Percentiles rank a stretch among this genome's conserved stretches.
phyloP scores from a whole-genome alignment of 2,329 filamentous ascomycete genomes.

The Aureobasidium lini region DNA sequence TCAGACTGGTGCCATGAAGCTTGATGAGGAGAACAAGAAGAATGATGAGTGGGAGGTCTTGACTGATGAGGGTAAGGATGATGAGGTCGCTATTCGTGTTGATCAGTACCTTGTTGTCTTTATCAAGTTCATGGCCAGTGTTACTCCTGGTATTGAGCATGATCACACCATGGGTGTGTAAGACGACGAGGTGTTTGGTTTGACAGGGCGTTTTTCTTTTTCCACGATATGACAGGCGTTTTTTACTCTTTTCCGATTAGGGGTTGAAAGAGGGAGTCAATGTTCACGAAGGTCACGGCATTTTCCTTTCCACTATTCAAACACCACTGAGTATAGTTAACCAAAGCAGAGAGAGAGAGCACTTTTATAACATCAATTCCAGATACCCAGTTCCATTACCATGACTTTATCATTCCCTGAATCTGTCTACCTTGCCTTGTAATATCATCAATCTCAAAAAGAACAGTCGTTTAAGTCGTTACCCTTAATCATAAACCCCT shows the following conservation, averaged over 20 bases:
- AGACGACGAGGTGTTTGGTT: constrained; percentile 17
- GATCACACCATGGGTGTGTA: constrained; percentile 95
- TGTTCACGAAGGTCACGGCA: constrained; percentile 1
- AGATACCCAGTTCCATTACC: not conserved
- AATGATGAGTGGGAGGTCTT: constrained; percentile 58
- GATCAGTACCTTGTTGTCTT: constrained; percentile 85
- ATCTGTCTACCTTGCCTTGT: too few species aligned
- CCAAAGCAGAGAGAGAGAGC: not conserved
- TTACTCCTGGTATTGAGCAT: constrained; percentile 94
- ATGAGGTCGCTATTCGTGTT: constrained; percentile 76
- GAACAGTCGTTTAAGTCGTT: not conserved
- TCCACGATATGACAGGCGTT: not conserved
- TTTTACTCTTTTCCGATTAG: not conserved
- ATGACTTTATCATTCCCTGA: not conserved
- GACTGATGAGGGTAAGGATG: constrained; percentile 48
- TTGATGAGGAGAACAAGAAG: constrained; percentile 51
- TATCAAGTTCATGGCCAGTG: constrained; percentile 65
- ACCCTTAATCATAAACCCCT: not conserved
- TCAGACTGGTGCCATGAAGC: constrained; percentile 53
- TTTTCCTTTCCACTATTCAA: not conserved
- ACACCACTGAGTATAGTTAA: not conserved
- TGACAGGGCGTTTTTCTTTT: not conserved
- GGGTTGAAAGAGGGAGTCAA: not conserved
- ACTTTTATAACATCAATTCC: not conserved
- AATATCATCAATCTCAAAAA: not conserved